Conservation (phyloP, 2,329 filamentous ascomycete genomes). For the Fonsecaea nubica region DNA sequence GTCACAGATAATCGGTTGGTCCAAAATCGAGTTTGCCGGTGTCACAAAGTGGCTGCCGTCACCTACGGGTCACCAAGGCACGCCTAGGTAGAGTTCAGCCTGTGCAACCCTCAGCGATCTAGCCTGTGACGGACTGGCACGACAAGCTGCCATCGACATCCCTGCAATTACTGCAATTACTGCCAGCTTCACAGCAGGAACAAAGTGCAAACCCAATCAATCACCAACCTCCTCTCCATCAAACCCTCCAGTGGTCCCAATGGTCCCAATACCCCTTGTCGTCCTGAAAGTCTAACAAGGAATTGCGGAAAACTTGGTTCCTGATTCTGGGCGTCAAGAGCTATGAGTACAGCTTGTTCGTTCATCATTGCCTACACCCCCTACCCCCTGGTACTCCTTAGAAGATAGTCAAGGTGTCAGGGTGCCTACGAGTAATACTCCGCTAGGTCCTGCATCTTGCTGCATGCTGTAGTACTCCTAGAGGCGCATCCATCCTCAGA, state of each 20-base stretch:
- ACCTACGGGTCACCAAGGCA: too few relatives aligned
- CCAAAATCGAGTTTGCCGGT: conserved; percentile 2
- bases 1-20: neutral
- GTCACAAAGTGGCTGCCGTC: conserved; percentile 7
- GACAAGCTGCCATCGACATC: neutral
- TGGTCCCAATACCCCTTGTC: neutral
- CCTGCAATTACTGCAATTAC: neutral
- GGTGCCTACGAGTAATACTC: neutral
- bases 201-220: neutral
- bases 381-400: neutral
- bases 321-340: conserved; percentile 3
- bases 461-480: neutral
- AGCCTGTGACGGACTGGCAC: neutral
- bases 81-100: conserved; percentile 8
- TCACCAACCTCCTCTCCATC: neutral
- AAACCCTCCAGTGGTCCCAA: neutral
- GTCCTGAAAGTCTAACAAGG: conserved; percentile 2
- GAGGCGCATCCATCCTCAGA: neutral
- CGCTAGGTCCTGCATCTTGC: neutral
- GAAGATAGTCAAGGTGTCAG: neutral
- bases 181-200: neutral
- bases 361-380: neutral
- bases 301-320: conserved; percentile 18
- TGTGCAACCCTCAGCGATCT: neutral
- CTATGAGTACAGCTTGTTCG: neutral